Conservation (phyloP, 169 alveolate genomes). For the Eimeria praecox region DNA sequence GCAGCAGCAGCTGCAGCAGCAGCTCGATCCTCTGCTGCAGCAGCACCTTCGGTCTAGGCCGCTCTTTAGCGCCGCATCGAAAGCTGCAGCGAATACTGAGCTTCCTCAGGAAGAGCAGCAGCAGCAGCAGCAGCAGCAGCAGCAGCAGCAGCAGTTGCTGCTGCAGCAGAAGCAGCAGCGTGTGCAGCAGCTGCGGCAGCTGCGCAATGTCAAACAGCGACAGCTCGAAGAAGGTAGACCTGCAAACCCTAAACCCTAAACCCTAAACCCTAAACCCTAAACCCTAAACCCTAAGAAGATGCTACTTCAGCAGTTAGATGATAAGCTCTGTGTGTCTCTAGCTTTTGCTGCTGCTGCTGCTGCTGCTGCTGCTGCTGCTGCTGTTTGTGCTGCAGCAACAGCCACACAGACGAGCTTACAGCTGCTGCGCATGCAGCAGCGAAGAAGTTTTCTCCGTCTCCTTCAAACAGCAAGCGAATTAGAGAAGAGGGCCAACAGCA, state of each 20-base stretch:
- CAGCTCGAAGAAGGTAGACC: background rate
- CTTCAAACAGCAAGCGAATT: background rate
- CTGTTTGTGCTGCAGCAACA: background rate
- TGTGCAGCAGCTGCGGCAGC: conserved; percentile 23
- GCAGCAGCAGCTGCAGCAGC: background rate
- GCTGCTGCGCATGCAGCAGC: conserved; percentile 42
- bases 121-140: conserved; percentile 5
- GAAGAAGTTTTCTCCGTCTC: background rate
- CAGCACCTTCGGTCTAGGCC: background rate
- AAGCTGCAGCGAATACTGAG: background rate
- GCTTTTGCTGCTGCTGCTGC: background rate
- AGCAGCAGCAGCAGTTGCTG: background rate
- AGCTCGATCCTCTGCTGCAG: background rate
- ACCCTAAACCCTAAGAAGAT: background rate
- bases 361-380: conserved; percentile 3
- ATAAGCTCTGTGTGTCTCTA: background rate
- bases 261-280: background rate
- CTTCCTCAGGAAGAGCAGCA: background rate
- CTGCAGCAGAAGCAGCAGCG: background rate
- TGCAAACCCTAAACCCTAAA: background rate
- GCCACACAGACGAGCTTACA: background rate
- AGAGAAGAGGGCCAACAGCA: background rate
- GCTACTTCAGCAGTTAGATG: background rate
- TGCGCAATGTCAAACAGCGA: background rate
- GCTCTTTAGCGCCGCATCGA: background rate